These are phyloP conservation scores for Peniophora sp. DNA, from an alignment of 1,284 basidiomycete species.

Conservation along the genomic window DNA sequence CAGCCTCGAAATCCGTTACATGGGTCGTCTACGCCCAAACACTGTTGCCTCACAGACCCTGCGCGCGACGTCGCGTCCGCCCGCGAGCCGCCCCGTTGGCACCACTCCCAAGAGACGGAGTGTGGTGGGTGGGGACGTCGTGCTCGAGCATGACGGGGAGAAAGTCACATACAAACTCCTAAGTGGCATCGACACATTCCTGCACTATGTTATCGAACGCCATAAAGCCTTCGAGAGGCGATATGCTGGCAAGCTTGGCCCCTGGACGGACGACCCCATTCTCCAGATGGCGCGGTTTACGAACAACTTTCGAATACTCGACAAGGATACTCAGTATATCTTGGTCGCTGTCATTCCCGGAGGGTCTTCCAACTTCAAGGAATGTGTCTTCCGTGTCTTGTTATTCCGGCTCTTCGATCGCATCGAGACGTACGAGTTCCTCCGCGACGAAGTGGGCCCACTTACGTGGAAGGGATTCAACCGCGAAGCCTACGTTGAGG, in stretches of 20 bases:
- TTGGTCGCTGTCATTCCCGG: slow-evolving; percentile 28
- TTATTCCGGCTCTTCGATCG: slow-evolving; percentile 35
- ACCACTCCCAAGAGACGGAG: too few relatives aligned
- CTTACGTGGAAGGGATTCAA: slow-evolving; percentile 27
- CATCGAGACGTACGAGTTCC: slow-evolving; percentile 32
- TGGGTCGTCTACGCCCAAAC: too few relatives aligned
- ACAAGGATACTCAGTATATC: slow-evolving; percentile 34
- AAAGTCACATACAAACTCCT: not conserved
- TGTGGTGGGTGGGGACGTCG: too few relatives aligned
- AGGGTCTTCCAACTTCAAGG: slow-evolving; percentile 26
- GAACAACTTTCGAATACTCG: slow-evolving; percentile 33
- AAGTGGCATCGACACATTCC: slow-evolving; percentile 24
- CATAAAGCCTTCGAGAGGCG: slow-evolving; percentile 25
- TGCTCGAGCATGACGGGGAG: too few relatives aligned
- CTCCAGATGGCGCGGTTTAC: slow-evolving; percentile 28
- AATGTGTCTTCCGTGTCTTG: slow-evolving; percentile 33
- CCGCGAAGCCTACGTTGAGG: slow-evolving; percentile 23
- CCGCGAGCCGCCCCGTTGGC: too few relatives aligned
- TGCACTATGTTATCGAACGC: slow-evolving; percentile 28
- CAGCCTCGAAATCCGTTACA: too few relatives aligned
- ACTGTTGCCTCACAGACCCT: too few relatives aligned
- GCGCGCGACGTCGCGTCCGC: too few relatives aligned
- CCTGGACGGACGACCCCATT: slow-evolving; percentile 31
- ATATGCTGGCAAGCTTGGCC: slow-evolving; percentile 19
- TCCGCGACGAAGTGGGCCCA: slow-evolving; percentile 23